Evolutionary conservation across 139 green algal genomes (phyloP).

Genomic region (Ulvella scutata): DNA sequence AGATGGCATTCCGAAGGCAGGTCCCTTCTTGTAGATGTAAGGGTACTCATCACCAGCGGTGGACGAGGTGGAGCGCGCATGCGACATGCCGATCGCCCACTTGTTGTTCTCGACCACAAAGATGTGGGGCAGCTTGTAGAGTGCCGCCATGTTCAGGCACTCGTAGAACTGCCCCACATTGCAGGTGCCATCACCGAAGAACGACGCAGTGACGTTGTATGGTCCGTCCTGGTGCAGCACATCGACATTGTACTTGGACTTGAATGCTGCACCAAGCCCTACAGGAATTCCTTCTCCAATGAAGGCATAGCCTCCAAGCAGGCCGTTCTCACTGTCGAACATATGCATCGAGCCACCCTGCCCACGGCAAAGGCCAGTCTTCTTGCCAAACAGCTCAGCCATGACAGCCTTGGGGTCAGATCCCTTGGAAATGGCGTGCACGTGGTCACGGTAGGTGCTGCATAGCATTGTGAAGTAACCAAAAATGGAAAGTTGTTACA

Average conservation of each 20-base stretch:
- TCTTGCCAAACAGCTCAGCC: slow-evolving; percentile 98
- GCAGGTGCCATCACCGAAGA: slow-evolving; percentile 95
- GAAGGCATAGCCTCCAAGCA: slow-evolving; percentile 95
- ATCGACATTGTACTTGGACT: slow-evolving; percentile 58
- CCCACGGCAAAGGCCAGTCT: slow-evolving; percentile 83
- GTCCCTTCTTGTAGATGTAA: slow-evolving; percentile 95
- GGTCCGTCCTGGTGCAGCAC: slow-evolving; percentile 63
- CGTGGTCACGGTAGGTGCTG: slow-evolving; percentile 96
- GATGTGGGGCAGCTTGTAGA: slow-evolving; percentile 96
- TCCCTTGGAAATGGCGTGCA: slow-evolving; percentile 89
- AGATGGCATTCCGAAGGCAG: slow-evolving; percentile 91
- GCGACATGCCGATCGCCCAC: slow-evolving; percentile 96
- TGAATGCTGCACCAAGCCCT: slow-evolving; percentile 85
- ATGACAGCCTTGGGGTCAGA: slow-evolving; percentile 47
- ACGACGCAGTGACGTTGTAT: slow-evolving; percentile 67
- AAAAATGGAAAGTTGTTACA: too few relatives aligned
- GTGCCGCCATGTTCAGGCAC: slow-evolving; percentile 93
- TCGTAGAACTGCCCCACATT: slow-evolving; percentile 96
- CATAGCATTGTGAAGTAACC: too few relatives aligned
- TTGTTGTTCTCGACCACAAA: slow-evolving; percentile 99
- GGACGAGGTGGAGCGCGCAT: slow-evolving; percentile 59
- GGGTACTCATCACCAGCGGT: slow-evolving; percentile 57
- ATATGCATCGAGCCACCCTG: slow-evolving; percentile 98
- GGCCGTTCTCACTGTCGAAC: slow-evolving; percentile 72
- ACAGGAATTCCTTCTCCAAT: slow-evolving; percentile 92